phyloP scores from a whole-genome alignment of 2,329 filamentous ascomycete genomes.

The Leptographium wingfieldii region DNA sequence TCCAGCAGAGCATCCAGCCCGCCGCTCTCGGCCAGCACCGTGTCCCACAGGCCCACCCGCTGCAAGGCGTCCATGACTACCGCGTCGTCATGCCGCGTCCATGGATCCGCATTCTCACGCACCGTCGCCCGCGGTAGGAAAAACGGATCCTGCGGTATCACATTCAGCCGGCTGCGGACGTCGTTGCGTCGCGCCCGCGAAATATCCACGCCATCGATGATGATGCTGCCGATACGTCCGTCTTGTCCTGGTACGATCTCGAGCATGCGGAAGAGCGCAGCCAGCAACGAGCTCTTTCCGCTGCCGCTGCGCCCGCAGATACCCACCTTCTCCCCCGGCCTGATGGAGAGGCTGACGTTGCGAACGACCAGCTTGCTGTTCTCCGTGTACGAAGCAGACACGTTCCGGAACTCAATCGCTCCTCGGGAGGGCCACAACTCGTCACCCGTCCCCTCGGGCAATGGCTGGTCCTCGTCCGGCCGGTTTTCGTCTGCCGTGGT shows the following conservation, averaged over 20 bases:
- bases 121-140: slow-evolving; percentile 19
- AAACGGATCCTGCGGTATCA: slow-evolving; percentile 18
- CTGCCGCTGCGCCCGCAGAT: slow-evolving; percentile 22
- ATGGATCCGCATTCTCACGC: too few species aligned
- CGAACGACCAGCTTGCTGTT: slow-evolving; percentile 7
- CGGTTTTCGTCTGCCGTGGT: slow-evolving; percentile 8
- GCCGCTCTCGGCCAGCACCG: not conserved
- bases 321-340: slow-evolving; percentile 19
- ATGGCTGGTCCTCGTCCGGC: not conserved
- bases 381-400: slow-evolving; percentile 1
- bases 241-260: slow-evolving; percentile 19
- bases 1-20: not conserved
- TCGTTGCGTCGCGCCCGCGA: slow-evolving; percentile 8
- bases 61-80: too few species aligned
- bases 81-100: too few species aligned
- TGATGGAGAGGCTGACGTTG: slow-evolving; percentile 15
- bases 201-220: slow-evolving; percentile 32
- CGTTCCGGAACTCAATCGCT: not conserved
- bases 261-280: slow-evolving; percentile 32
- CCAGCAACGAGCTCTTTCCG: slow-evolving; percentile 17
- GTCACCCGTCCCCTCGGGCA: too few species aligned
- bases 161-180: too few species aligned
- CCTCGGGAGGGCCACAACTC: too few species aligned
- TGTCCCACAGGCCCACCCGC: too few species aligned
- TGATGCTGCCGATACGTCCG: slow-evolving; percentile 17